These are phyloP conservation scores for Prunus yedoensis DNA, from an alignment of 331 rosid genomes.

Conservation along the genomic window DNA sequence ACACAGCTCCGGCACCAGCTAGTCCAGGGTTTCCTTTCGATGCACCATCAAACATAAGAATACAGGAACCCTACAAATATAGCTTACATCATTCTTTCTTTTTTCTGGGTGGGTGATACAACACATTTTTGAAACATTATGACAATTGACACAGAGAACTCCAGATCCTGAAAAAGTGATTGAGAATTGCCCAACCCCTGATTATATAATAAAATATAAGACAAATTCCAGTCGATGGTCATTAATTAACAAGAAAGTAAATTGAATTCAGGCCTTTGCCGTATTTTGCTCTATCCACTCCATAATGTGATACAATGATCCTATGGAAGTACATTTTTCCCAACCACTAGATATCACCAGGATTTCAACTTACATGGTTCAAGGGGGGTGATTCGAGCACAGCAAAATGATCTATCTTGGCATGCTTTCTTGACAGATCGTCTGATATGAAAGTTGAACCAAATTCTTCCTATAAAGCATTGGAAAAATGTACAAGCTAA, in stretches of 20 bases:
- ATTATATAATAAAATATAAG: no score
- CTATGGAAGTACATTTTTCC: background rate
- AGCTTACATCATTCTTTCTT: background rate
- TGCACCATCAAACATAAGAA: constrained; percentile 84
- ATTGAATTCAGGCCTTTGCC: background rate
- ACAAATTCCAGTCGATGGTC: no score
- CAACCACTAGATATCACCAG: background rate
- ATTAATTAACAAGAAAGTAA: constrained; percentile 8
- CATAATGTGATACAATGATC: constrained; percentile 13
- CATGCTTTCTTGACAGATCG: constrained; percentile 49
- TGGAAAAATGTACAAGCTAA: background rate
- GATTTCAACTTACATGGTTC: constrained; percentile 49
- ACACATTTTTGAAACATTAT: constrained; percentile 3
- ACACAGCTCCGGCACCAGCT: constrained; percentile 95
- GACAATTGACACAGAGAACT: background rate
- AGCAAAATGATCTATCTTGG: constrained; percentile 45
- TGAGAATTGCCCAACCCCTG: no score
- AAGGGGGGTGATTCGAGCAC: constrained; percentile 32
- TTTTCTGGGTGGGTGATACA: background rate
- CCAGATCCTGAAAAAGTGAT: background rate
- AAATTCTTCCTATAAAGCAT: constrained; percentile 40
- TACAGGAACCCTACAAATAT: constrained; percentile 53
- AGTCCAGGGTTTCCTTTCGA: constrained; percentile 94
- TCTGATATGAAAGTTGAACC: constrained; percentile 34
- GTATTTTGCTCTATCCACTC: constrained; percentile 19